Evolutionary conservation across 164 flowering plant genomes (phyloP).

Genomic region (Amborella trichopoda): DNA sequence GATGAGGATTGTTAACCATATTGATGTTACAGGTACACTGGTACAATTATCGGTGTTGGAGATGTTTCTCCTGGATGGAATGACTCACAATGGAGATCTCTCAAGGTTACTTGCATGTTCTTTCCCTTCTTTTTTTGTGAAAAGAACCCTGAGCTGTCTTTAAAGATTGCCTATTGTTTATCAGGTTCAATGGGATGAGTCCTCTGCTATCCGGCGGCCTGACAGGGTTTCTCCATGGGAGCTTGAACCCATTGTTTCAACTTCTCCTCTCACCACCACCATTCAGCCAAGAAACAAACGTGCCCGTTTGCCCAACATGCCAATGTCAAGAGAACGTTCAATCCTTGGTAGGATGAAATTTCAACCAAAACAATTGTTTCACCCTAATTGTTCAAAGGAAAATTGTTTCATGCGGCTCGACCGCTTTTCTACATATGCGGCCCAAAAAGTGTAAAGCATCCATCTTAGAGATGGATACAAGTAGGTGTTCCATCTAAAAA

Average conservation of each 20-base stretch:
- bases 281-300: no score
- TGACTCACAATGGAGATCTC: constrained; percentile 62
- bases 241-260: constrained; percentile 51
- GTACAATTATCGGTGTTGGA: constrained; percentile 57
- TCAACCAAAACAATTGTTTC: no score
- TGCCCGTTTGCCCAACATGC: no score
- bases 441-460: no score
- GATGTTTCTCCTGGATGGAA: constrained; percentile 56
- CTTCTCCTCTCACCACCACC: constrained; percentile 21
- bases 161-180: not conserved
- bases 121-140: not conserved
- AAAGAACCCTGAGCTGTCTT: not conserved
- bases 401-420: no score
- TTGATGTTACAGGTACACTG: constrained; percentile 40
- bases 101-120: constrained; percentile 29
- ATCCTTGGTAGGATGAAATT: no score
- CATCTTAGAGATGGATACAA: no score
- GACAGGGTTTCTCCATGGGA: constrained; percentile 96
- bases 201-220: constrained; percentile 58
- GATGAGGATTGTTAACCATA: no score
- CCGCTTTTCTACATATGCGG: no score
- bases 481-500: no score
- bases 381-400: no score
- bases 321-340: no score
- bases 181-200: constrained; percentile 95